phyloP scores from a whole-genome alignment of 2,329 filamentous ascomycete species.

The Colletotrichum limetticola region DNA sequence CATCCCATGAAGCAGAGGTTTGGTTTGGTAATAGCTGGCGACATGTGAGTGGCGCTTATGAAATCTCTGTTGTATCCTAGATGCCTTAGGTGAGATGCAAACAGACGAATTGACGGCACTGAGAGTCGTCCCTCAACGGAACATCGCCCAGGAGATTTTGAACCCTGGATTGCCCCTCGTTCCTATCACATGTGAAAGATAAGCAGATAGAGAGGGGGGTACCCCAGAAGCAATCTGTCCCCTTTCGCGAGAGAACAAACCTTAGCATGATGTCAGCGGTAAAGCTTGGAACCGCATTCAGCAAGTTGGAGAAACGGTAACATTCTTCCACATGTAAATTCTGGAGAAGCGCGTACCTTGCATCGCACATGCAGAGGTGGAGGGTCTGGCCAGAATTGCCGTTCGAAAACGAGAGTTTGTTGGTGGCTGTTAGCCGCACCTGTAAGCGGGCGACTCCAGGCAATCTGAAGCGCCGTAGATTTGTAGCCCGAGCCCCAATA shows the following conservation, averaged over 20 bases:
- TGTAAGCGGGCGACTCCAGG: constrained; percentile 23
- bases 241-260: constrained; percentile 25
- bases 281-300: constrained; percentile 21
- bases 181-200: constrained; percentile 35
- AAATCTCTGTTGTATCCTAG: constrained; percentile 16
- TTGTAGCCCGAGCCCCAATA: constrained; percentile 24
- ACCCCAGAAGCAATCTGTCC: constrained; percentile 25
- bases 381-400: constrained; percentile 12
- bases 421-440: constrained; percentile 21
- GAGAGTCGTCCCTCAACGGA: constrained; percentile 12
- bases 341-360: constrained; percentile 33
- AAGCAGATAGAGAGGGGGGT: constrained; percentile 16
- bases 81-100: constrained; percentile 26
- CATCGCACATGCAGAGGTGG: constrained; percentile 20
- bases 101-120: constrained; percentile 20
- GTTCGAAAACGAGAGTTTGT: not conserved
- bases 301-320: constrained; percentile 5
- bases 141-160: constrained; percentile 5
- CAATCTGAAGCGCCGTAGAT: constrained; percentile 31
- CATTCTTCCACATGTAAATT: constrained; percentile 19
- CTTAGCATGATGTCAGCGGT: constrained; percentile 30
- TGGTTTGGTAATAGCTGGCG: constrained; percentile 19
- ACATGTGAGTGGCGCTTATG: constrained; percentile 25
- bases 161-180: constrained; percentile 19
- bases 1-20: not conserved